Evolutionary conservation across 306 rosid genomes (phyloP).

Genomic region (Betula pendula): DNA sequence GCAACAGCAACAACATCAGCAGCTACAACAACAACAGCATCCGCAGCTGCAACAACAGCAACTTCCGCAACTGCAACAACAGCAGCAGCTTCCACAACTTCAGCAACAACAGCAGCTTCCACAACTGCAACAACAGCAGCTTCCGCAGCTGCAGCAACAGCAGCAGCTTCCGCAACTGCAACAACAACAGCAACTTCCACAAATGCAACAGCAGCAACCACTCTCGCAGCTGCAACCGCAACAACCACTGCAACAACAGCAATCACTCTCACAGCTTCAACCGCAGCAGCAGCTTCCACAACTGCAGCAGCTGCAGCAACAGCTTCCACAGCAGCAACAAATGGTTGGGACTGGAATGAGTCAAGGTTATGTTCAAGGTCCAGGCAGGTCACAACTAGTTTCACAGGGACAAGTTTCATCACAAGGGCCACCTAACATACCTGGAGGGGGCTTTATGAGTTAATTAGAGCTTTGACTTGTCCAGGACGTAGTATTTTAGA

Average conservation of each 20-base stretch:
- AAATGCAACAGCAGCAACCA: conserved; percentile 39
- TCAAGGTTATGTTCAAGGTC: conserved; percentile 80
- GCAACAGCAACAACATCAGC: conserved; percentile 2
- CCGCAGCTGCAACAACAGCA: conserved; percentile 32
- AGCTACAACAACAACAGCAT: conserved; percentile 27
- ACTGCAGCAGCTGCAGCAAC: conserved; percentile 53
- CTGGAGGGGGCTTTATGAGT: conserved; percentile 82
- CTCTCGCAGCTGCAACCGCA: conserved; percentile 44
- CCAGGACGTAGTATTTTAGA: not conserved
- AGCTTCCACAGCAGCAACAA: conserved; percentile 71
- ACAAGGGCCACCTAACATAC: conserved; percentile 64
- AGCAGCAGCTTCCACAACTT: conserved; percentile 6
- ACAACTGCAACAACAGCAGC: conserved; percentile 41
- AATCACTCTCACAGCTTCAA: conserved; percentile 36
- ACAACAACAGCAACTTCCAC: conserved; percentile 31
- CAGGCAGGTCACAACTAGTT: conserved; percentile 75
- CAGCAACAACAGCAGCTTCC: conserved; percentile 17
- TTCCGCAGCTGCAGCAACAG: conserved; percentile 43
- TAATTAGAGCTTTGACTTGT: conserved; percentile 23
- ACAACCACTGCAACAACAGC: conserved; percentile 46
- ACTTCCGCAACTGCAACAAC: conserved; percentile 32
- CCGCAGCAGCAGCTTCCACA: conserved; percentile 57
- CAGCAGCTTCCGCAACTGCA: conserved; percentile 48
- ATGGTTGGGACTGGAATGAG: conserved; percentile 79
- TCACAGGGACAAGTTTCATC: conserved; percentile 81